Evolutionary conservation across 495 filamentous ascomycete genomes (phyloP).

Genomic region (Neurospora sp.): DNA sequence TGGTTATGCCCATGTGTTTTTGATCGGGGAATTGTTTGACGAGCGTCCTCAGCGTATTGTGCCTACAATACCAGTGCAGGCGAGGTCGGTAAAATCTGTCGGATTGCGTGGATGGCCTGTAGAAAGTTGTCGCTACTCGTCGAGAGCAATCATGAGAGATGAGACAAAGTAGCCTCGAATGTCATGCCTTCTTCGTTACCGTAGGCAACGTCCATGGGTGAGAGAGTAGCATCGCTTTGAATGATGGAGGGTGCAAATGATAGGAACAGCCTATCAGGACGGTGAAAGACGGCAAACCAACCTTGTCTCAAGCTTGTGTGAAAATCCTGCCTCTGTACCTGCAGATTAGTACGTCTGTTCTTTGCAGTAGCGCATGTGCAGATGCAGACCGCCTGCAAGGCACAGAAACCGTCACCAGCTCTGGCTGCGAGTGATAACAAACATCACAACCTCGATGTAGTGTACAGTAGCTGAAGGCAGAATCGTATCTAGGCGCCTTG

Average conservation of each 20-base stretch:
- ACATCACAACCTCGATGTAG: not conserved
- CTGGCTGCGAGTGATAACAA: not conserved
- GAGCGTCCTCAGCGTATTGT: not conserved
- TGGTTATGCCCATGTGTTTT: not conserved
- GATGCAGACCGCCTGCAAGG: not conserved
- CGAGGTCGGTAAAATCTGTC: not conserved
- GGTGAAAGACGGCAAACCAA: not conserved
- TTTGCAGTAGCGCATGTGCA: not conserved
- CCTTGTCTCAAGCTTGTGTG: not conserved
- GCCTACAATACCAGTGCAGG: not conserved
- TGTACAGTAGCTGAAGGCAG: not conserved
- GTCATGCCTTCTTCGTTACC: not conserved
- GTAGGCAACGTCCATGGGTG: not conserved
- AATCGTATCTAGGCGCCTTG: not conserved
- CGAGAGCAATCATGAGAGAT: not conserved
- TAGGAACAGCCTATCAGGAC: not conserved
- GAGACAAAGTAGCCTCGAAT: not conserved
- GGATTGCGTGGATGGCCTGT: not conserved
- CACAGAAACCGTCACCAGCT: not conserved
- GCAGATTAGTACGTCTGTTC: not conserved
- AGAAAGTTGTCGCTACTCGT: not conserved
- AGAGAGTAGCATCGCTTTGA: not conserved
- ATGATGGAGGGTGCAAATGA: not conserved
- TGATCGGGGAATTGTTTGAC: not conserved
- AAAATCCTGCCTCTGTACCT: not conserved